These are phyloP conservation scores for Maudiozyma bulderi DNA, from an alignment of 805 yeast species.

Conservation along the genomic window DNA sequence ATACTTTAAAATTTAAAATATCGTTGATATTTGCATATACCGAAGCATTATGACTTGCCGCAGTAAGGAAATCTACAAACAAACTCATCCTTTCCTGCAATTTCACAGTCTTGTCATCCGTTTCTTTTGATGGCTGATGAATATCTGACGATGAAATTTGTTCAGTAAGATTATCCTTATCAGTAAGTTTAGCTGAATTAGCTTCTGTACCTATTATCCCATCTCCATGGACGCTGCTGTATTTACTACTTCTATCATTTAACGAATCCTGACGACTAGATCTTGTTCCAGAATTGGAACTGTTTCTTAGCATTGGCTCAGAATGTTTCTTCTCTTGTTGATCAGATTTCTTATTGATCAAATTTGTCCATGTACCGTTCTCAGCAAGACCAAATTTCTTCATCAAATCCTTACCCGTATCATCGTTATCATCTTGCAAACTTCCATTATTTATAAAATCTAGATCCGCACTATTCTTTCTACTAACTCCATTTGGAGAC, in stretches of 20 bases:
- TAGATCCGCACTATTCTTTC: background rate
- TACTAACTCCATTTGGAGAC: background rate
- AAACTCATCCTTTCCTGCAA: constrained; percentile 12
- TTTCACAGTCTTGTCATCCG: background rate
- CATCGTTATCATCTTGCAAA: constrained; percentile 10
- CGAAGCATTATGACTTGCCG: constrained; percentile 27
- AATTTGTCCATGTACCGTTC: constrained; percentile 26
- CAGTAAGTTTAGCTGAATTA: background rate
- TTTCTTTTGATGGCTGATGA: background rate
- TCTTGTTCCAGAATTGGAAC: background rate
- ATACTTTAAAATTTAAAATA: constrained; percentile 22
- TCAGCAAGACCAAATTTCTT: constrained; percentile 25
- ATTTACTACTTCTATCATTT: background rate
- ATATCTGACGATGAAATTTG: background rate
- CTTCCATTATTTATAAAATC: background rate
- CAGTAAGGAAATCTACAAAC: constrained; percentile 19
- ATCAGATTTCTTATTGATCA: constrained; percentile 14
- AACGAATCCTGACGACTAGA: background rate
- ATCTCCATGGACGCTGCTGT: background rate
- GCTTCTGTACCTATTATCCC: background rate
- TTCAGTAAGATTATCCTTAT: background rate
- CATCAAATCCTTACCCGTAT: constrained; percentile 18
- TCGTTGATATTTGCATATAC: constrained; percentile 26
- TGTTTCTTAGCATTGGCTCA: background rate
- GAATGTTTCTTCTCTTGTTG: constrained; percentile 2